phyloP scores from a whole-genome alignment of 768 basidiomycete species.

The Chalciporus piperatus region DNA sequence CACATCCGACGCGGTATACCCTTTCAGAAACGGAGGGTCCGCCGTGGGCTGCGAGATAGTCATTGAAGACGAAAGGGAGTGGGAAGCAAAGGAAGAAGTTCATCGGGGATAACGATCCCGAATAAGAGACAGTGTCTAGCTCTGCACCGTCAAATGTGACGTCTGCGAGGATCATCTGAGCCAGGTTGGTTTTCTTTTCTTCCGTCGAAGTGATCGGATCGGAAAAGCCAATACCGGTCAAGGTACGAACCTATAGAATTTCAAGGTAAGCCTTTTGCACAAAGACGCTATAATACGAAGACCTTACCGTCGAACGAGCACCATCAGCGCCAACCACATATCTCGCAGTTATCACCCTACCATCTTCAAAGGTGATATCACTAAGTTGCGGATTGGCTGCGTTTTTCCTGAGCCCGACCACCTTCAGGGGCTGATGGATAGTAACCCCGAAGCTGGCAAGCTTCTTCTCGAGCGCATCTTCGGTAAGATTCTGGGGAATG shows the following conservation, averaged over 20 bases:
- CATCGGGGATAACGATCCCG: conserved; percentile 24
- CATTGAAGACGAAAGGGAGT: conserved; percentile 32
- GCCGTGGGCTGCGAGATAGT: conserved; percentile 10
- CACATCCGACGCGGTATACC: conserved; percentile 41
- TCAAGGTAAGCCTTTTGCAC: background rate
- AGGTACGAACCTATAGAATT: conserved; percentile 38
- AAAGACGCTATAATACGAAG: background rate
- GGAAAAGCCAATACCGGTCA: conserved; percentile 40
- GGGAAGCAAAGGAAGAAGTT: conserved; percentile 37
- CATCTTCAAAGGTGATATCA: conserved; percentile 47
- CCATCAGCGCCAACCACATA: conserved; percentile 56
- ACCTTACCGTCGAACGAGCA: conserved; percentile 41
- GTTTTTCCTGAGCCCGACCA: conserved; percentile 35
- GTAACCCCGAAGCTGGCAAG: conserved; percentile 32
- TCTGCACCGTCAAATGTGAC: conserved; percentile 31
- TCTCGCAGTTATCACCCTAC: conserved; percentile 39
- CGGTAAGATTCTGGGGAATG: conserved; percentile 44
- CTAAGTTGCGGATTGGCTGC: conserved; percentile 26
- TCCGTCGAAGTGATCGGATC: conserved; percentile 38
- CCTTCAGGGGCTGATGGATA: conserved; percentile 39
- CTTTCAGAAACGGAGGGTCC: conserved; percentile 3
- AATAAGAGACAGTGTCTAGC: conserved; percentile 1
- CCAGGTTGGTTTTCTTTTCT: conserved; percentile 27
- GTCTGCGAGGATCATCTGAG: conserved; percentile 48
- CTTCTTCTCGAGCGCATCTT: conserved; percentile 37